Evolutionary conservation across 371 early-diverging fungal genomes (phyloP), one percentile per base, ranked within the genome.

Genomic region (Mortierella sp.): DNA sequence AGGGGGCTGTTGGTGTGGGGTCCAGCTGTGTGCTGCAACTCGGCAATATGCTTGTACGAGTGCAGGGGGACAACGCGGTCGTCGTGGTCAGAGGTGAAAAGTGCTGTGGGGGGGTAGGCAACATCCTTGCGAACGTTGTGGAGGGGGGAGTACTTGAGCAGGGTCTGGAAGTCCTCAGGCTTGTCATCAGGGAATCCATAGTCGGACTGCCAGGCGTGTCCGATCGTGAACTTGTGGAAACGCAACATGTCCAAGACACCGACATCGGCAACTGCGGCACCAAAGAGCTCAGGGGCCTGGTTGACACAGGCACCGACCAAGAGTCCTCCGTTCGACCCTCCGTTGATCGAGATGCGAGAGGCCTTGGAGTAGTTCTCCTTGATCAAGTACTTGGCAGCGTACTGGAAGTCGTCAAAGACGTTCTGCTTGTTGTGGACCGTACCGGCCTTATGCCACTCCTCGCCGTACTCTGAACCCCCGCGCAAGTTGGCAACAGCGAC

Each of bases 241-340:
- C 91, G 88, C 34, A 90, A 57, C 90, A 92, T 89, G 83, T 92
- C 92, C 78, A 87, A 31, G 43, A 91, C 90, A n/a, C 91, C 90
- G 37, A 92, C 92, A 64, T 89, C 89, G 9, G 89, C 87, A 3
- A 92, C 76, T 13, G 76, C 90, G 48, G 78, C 76, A 2, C 91
- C 92, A 81, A 90, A 92, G 19, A 92, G 85, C 57, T 92, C 92
- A 10, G 92, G 92, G 1, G 88, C 88, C 78, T 88, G 88, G 73
- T 87, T 87, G 31, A 83, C 72, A 67, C 79, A 74, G 44, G 89
- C 89, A 26, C 78, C 86, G 40, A 93, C 92, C 31, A 91, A 74
- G 69, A 92, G 74, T 73, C 96, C 96, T 69, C 93, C 95, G 81
- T 95, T 94, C n/a, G 94, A 94, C 0, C 91, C 95, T 77, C 94